Percentiles rank a stretch among this genome's conserved stretches.
Conservation (phyloP, 2,329 filamentous ascomycete genomes). For the Sporothrix euskadiensis region DNA sequence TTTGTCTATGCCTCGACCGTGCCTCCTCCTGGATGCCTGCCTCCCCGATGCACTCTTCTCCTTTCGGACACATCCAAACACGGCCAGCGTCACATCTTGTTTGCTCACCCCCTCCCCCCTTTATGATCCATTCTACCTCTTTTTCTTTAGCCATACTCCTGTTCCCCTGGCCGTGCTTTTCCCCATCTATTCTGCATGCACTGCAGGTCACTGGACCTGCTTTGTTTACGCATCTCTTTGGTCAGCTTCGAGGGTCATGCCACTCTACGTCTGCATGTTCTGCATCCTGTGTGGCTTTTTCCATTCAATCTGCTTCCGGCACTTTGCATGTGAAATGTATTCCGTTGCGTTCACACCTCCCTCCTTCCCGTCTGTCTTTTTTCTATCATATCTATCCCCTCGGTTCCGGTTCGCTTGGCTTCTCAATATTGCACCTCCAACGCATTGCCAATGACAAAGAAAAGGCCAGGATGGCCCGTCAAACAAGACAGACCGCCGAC, state of each 20-base stretch:
- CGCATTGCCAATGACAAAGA: neutral
- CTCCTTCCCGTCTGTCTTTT: neutral
- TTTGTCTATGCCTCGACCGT: neutral
- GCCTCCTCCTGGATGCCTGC: conserved; percentile 2
- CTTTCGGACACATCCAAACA: neutral
- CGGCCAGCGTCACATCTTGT: conserved; percentile 10
- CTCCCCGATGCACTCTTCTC: neutral
- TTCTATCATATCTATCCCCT: neutral
- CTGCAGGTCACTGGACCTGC: conserved; percentile 30
- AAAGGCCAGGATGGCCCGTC: neutral
- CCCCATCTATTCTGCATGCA: conserved; percentile 29
- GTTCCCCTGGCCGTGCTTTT: neutral
- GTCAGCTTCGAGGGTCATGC: neutral
- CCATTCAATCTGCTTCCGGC: neutral
- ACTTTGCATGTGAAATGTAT: neutral
- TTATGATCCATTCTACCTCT: neutral
- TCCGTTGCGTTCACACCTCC: conserved; percentile 18
- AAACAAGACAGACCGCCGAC: neutral
- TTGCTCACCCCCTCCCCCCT: neutral
- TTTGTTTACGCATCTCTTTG: conserved; percentile 24
- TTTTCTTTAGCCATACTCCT: neutral
- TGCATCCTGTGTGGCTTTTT: neutral
- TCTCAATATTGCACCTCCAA: neutral
- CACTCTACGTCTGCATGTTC: neutral
- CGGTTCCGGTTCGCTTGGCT: neutral